Evolutionary conservation across 352 stramenopile genomes (phyloP).

Genomic region (Hyaloperonospora arabidopsidis): DNA sequence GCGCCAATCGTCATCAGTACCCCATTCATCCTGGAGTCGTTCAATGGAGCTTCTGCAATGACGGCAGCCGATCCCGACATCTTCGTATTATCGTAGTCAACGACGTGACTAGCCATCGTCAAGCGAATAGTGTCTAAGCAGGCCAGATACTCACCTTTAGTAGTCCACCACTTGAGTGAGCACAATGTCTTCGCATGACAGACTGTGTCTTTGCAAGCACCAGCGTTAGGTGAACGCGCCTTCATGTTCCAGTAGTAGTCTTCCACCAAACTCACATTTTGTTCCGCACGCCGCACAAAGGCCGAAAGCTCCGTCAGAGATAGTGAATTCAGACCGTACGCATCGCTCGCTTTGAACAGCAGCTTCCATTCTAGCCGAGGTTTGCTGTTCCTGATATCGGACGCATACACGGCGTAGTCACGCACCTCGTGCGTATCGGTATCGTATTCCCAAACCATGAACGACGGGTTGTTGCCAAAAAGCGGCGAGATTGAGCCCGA

Average conservation of each 20-base stretch:
- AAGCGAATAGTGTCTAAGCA: constrained; percentile 39
- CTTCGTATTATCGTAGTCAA: constrained; percentile 1
- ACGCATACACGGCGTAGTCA: constrained; percentile 73
- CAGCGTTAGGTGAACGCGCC: constrained; percentile 45
- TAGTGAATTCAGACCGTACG: constrained; percentile 53
- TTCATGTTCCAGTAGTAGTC: constrained; percentile 84
- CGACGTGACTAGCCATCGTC: constrained; percentile 2
- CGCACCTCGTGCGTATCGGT: constrained; percentile 63
- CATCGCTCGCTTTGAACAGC: constrained; percentile 47
- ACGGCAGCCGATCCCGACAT: constrained; percentile 3
- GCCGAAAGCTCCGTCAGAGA: constrained; percentile 32
- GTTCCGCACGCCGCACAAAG: constrained; percentile 42
- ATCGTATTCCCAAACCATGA: constrained; percentile 84
- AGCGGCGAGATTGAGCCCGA: constrained; percentile 83
- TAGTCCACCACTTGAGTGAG: constrained; percentile 82
- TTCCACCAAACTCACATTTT: constrained; percentile 48
- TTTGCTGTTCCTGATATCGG: constrained; percentile 46
- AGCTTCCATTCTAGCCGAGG: constrained; percentile 53
- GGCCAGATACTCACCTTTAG: constrained; percentile 51
- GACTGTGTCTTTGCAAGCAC: constrained; percentile 31
- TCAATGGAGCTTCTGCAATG: constrained; percentile 8
- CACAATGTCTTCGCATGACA: constrained; percentile 68
- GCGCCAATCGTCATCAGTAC: constrained; percentile 38
- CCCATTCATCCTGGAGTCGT: constrained; percentile 16
- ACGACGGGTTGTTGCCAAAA: constrained; percentile 90